Evolutionary conservation across 805 yeast genomes (phyloP), one percentile per base, ranked within the genome.

Genomic region (Pichia cephalocereana): DNA sequence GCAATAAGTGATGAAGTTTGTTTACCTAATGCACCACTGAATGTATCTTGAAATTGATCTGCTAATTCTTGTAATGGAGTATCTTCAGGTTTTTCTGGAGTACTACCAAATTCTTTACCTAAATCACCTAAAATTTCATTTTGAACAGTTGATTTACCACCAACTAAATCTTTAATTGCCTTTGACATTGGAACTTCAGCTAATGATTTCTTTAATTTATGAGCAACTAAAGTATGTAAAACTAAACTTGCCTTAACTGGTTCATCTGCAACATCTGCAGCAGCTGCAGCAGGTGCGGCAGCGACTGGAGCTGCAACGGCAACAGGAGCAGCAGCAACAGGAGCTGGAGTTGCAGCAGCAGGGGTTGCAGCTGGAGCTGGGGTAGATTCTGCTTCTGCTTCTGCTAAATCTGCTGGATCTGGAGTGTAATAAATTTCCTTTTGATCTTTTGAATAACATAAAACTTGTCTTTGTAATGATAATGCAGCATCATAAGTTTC

Each of bases 21-120:
- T 69, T 93, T 93, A 67, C 99, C 99, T 57, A 93, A 78, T 55
- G 80, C 76, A 57, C 98, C 98, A 56, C 71, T 65, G 74, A 88
- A 93, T 28, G 90, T 73, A 55, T 88, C 96, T 72, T 91, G 96
- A 79, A 93, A 87, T 60, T 79, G 82, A 64, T 88, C 98, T 44
- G 98, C 97, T 66, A 93, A 80, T 70, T 93, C 99, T 63, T 80
- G 86, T 59, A 93, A 77, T 53, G 99, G 99, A 40, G 96, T 86
- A 64, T 93, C 99, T 71, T 93, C 99, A 53, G 99, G 97, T 71
- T 93, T 93, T 71, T 93, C 99, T 40, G 99, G 99, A 44, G 97
- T 90, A 41, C 93, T 71, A 61, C 98, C 97, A 63, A 93, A 93
- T 72, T 93, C 99, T 70, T 93, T 93, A 64, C 98, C 98, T 62